Evolutionary conservation across 148 eudicot species (phyloP), one percentile per base, ranked within the genome.

Genomic region (Bassia scoparia): DNA sequence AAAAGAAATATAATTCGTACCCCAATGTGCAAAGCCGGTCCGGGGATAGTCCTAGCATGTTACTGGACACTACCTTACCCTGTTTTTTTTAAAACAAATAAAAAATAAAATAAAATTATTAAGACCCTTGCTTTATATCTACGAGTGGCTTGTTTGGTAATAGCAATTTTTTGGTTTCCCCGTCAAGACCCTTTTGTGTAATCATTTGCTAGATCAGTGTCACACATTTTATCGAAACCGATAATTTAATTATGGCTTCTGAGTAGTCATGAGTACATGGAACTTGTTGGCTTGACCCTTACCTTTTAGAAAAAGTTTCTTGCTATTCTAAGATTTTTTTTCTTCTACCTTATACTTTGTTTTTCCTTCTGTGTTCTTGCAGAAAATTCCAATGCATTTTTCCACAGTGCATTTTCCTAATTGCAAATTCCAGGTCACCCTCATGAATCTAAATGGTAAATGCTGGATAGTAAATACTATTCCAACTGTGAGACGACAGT

Each of bases 321-420:
- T 74, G 56, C 29, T 73, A 4, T 48, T 0, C 53, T 43, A 35
- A 35, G 26, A 27, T n/a, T 38, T 48, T 10, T n/a, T 62, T 49
- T 37, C 27, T n/a, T 59, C 41, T 27, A 30, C 9, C 34, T 54
- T 41, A 16, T 24, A 34, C 23, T 66, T 66, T 35, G 29, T 61
- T n/a, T 50, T 21, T 35, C 41, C 49, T 67, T 61, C 30, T 18
- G 58, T 55, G 33, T 24, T 66, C 64, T 69, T 83, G 76, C 89
- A 91, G 98, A 91, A 87, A 81, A 68, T 91, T 61, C 98, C 97
- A 7, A 81, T 74, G 65, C 79, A 80, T 77, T 94, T 94, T 82
- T 88, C 96, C 9, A 82, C 41, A 76, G 79, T 69, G 37, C 85
- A 94, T 79, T 80, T 94, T 35, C 98, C 98, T 11, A 78, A 70